Conservation (phyloP, 2,329 filamentous ascomycete species). For the Phialocephala subalpina region DNA sequence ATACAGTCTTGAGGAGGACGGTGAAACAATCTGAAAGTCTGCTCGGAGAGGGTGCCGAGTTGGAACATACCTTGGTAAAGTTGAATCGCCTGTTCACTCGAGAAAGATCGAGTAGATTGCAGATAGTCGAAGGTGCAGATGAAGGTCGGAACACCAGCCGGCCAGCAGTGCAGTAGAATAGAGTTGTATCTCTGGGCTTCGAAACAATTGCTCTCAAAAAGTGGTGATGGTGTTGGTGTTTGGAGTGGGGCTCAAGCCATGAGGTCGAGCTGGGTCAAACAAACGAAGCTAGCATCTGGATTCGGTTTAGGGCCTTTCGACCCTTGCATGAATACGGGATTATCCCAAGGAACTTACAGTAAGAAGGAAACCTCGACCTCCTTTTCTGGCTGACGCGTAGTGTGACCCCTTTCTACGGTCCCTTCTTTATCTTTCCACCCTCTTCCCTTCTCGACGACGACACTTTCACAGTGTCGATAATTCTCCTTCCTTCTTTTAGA, state of each 20-base stretch:
- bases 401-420: constrained; percentile 6
- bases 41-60: constrained; percentile 11
- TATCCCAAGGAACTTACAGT: background rate
- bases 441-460: constrained; percentile 16
- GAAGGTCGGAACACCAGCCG: constrained; percentile 8
- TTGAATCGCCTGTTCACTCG: constrained; percentile 15
- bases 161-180: constrained; percentile 1
- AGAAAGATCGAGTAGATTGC: background rate
- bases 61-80: constrained; percentile 8
- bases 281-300: background rate
- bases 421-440: constrained; percentile 10
- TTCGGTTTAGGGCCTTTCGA: background rate
- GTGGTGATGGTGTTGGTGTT: constrained; percentile 7
- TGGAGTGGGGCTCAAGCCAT: background rate
- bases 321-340: constrained; percentile 4
- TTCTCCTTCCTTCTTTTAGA: constrained; percentile 21
- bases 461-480: constrained; percentile 9
- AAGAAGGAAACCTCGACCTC: constrained; percentile 8
- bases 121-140: background rate
- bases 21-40: constrained; percentile 27
- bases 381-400: constrained; percentile 13
- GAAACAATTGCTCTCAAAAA: constrained; percentile 1
- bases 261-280: background rate
- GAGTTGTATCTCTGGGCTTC: background rate
- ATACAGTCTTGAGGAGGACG: constrained; percentile 17